Conservation (phyloP, 2,329 filamentous ascomycete species). For the Trichoderma sp. region DNA sequence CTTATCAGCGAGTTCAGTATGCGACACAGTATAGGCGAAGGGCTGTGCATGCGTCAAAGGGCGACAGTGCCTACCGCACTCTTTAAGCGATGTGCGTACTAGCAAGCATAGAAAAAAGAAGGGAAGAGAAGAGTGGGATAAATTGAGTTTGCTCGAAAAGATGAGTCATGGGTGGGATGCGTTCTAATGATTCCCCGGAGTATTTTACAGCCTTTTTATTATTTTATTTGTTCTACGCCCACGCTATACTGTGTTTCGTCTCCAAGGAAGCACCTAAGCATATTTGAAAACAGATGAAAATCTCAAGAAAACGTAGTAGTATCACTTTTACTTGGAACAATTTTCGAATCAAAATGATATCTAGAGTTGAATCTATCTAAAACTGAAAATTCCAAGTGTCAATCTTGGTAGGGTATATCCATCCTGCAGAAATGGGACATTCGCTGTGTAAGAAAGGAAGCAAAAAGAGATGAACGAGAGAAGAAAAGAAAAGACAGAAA, state of each 20-base stretch:
- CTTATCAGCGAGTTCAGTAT: slow-evolving; percentile 66
- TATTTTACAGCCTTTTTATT: slow-evolving; percentile 14
- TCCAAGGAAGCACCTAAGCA: not conserved
- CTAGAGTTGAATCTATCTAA: not conserved
- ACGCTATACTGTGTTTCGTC: not conserved
- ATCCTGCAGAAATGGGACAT: not conserved
- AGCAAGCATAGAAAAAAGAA: not conserved
- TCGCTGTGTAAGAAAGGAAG: not conserved
- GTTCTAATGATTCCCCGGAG: slow-evolving; percentile 21
- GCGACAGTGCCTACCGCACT: not conserved
- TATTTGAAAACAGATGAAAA: not conserved
- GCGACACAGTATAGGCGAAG: slow-evolving; percentile 61
- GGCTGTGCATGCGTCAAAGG: slow-evolving; percentile 22
- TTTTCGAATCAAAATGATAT: not conserved
- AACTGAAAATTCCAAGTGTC: not conserved
- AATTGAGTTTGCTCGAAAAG: not conserved
- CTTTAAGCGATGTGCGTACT: not conserved
- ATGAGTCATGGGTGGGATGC: not conserved
- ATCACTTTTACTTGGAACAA: not conserved
- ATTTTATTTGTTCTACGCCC: not conserved
- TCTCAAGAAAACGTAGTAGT: not conserved
- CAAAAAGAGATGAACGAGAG: not conserved
- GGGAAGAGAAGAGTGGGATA: not conserved
- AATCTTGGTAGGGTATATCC: slow-evolving; percentile 17
- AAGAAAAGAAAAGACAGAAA: not conserved